These are phyloP conservation scores for Tolypocladium ovalisporum DNA, from an alignment of 2,329 filamentous ascomycete genomes.

Conservation along the genomic window DNA sequence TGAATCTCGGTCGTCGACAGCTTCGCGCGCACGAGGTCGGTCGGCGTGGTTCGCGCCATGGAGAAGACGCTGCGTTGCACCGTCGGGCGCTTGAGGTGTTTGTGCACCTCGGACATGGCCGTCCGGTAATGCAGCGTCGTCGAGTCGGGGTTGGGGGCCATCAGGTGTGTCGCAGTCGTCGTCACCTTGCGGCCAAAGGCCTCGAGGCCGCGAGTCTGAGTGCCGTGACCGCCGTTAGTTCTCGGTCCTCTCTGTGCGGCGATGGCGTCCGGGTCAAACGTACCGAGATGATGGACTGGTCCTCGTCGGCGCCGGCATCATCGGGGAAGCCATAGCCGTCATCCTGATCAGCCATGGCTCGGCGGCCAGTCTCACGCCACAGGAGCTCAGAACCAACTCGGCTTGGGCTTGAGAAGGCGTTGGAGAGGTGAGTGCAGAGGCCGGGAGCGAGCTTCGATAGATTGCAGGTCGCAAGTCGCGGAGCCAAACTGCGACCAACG, in stretches of 20 bases:
- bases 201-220: conserved; percentile 75
- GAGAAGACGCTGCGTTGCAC: conserved; percentile 87
- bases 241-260: not conserved
- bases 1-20: conserved; percentile 89
- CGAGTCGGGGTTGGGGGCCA: conserved; percentile 50
- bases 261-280: not conserved
- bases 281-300: conserved; percentile 35
- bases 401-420: not conserved
- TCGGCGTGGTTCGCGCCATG: conserved; percentile 82
- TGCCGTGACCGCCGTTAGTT: conserved; percentile 1
- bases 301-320: conserved; percentile 33
- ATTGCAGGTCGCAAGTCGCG: not conserved
- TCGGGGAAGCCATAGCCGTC: conserved; percentile 34
- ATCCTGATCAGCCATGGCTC: conserved; percentile 30
- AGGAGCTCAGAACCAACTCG: not conserved
- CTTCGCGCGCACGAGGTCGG: conserved; percentile 83
- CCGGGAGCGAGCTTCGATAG: not conserved
- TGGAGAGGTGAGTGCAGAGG: not conserved
- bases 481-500: not conserved
- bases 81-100: conserved; percentile 72
- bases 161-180: conserved; percentile 83
- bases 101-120: conserved; percentile 82
- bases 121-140: conserved; percentile 63
- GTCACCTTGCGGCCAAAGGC: conserved; percentile 92
- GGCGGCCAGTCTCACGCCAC: not conserved